Evolutionary conservation across 495 filamentous ascomycete species (phyloP).

Genomic region (Neurospora cerealis): DNA sequence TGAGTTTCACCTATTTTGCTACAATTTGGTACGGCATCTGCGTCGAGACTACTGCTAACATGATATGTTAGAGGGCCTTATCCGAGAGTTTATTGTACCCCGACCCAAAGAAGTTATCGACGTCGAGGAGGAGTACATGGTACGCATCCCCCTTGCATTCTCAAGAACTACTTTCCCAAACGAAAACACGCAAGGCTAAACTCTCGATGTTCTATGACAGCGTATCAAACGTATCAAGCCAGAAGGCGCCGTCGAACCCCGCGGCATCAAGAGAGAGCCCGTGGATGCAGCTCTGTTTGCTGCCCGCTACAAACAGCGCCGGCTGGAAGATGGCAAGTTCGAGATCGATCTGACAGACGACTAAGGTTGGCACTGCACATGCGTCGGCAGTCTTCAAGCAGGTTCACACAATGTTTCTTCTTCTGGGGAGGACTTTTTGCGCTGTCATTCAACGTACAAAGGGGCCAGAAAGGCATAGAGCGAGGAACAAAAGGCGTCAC

Average conservation of each 20-base stretch:
- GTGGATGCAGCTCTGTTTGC: neutral
- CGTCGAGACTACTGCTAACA: too few species aligned
- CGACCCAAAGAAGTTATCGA: neutral
- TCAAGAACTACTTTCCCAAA: neutral
- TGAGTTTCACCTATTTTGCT: too few species aligned
- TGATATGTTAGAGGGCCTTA: constrained; percentile 1
- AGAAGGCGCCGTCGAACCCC: neutral
- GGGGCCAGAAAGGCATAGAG: neutral
- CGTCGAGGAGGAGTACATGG: neutral
- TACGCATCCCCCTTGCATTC: neutral
- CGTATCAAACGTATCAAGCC: neutral
- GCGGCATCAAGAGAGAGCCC: neutral
- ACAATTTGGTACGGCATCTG: too few species aligned
- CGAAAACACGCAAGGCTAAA: neutral
- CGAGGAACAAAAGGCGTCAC: neutral
- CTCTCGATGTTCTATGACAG: neutral
- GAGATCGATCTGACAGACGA: constrained; percentile 4
- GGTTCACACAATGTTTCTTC: neutral
- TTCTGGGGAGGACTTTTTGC: neutral
- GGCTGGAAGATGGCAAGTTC: neutral
- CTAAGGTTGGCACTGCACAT: neutral
- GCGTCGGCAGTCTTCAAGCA: neutral
- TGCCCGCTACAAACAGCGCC: constrained; percentile 2
- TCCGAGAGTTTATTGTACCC: neutral
- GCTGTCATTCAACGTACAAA: neutral